Base-by-base conservation (phyloP, 805 yeast genomes). In the Kluyveromyces lactis region DNA sequence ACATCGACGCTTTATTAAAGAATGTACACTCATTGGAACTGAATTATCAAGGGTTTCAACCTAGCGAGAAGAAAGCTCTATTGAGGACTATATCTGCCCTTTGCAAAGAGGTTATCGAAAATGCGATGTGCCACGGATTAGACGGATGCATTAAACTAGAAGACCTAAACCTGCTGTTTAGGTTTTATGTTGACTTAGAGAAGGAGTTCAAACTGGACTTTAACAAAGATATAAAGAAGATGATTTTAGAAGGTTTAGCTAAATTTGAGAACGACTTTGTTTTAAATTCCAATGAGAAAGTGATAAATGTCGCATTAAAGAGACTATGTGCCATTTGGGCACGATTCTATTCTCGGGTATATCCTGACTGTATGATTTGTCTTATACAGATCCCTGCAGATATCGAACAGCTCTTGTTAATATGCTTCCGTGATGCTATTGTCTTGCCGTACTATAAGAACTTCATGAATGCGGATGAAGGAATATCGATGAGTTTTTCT, bases 331-430 rank as follows among this genome's bases (percentile, higher is more conserved):
- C 66, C 1, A 63, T 76, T 2, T 81, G 87, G 87, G 69, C 68
- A 13, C 60, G 61, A 18, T 81, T 80, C 52, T 73, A 71, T 45
- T 63, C 65, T n/a, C 68, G 71, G 28, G 69, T 77, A 2, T 67
- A 73, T 38, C 77, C 76, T 39, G 77, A 77, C 49, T 60, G 80
- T 15, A 72, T 77, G 43, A 82, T 82, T 0, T 69, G 77, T 0
- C 70, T 81, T 35, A 47, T 78, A 26, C 89, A 89, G 0, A 50
- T 82, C 17, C 67, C 60, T 4, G 42, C 42, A 2, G 56, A 53
- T 36, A 63, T 71, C 2, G 64, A 66, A 36, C 63, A 64, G 33
- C 41, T 73, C 10, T 44, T 75, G 1, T 52, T 75, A 16, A 50
- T 59, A n/a, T 57, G 71, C 12, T 75, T 75, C 50, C 58, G 82